Conservation (phyloP, 2,329 filamentous ascomycete genomes). For the Fusarium pseudoanthophilum region DNA sequence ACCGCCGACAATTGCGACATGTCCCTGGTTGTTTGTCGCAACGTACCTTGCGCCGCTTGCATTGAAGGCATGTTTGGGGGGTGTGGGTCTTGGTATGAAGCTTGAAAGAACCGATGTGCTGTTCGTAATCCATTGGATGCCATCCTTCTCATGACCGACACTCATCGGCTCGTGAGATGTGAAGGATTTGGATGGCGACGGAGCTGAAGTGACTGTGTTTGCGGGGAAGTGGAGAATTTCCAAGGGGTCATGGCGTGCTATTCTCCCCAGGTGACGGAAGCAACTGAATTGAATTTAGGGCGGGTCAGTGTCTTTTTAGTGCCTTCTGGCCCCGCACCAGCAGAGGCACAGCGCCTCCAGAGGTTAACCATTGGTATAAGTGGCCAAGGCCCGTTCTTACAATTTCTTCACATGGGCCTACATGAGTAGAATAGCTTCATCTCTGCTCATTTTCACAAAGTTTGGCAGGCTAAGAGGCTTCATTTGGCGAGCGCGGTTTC, state of each 20-base stretch:
- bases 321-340: background rate
- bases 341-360: background rate
- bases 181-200: background rate
- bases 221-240: background rate
- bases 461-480: background rate
- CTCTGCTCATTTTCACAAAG: background rate
- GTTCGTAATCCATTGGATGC: background rate
- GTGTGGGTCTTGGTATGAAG: background rate
- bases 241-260: background rate
- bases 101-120: background rate
- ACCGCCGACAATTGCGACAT: background rate
- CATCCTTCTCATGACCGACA: background rate
- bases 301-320: background rate
- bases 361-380: background rate
- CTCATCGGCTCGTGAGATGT: background rate
- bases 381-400: background rate
- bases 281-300: background rate
- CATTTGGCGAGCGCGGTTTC: fast-evolving
- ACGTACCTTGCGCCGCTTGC: background rate
- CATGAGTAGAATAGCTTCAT: background rate
- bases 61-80: background rate
- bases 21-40: background rate
- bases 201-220: background rate
- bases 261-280: background rate
- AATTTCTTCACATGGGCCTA: background rate